Evolutionary conservation across 2,329 filamentous ascomycete species (phyloP), one percentile per base, ranked within the genome.

Genomic region (Arthrobotrys musiformis): DNA sequence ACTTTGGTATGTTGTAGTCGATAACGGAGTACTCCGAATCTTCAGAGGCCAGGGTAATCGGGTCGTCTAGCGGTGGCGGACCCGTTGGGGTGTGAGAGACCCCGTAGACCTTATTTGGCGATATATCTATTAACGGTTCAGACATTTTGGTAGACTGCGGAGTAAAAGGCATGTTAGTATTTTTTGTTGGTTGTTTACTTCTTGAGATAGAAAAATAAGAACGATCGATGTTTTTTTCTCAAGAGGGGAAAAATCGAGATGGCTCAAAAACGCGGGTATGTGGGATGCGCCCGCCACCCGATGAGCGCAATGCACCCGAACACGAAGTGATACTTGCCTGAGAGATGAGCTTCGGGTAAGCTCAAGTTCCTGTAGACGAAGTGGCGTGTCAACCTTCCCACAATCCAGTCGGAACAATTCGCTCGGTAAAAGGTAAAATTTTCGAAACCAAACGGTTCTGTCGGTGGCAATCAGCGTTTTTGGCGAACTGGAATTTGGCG

Each of bases 11-110:
- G 44, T 68, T 68, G 37, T 78, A 72, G 28, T 78, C 74, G 26
- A 78, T 78, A n/a, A 78, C 40, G 13, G 74, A 78, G 68, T 72
- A 78, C 28, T 78, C 74, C 17, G 66, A 70, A 58, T 67, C 74
- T 19, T 72, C 69, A 22, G 69, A 73, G 4, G 56, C 15, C 2
- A 73, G 30, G 13, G 2, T 26, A 22, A 70, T 68, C 13, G 69
- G 44, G 24, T 77, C 73, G 15, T 77, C 73, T 35, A 70, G 11
- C 9, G 66, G 52, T 40, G 66, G 66, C 19, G 50, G 73, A 37
- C 60, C 40, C 33, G 40, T 24, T 61, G 73, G 66, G 42, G 52
- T 67, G 48, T 70, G 73, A 44, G 73, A 70, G 52, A 52, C 54
- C 52, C 66, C 73, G 15, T 70, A 77, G 66, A 66, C 73, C 73